These are phyloP conservation scores for Dichotomocladium elegans DNA, from an alignment of 371 early-diverging fungal species.

Conservation along the genomic window DNA sequence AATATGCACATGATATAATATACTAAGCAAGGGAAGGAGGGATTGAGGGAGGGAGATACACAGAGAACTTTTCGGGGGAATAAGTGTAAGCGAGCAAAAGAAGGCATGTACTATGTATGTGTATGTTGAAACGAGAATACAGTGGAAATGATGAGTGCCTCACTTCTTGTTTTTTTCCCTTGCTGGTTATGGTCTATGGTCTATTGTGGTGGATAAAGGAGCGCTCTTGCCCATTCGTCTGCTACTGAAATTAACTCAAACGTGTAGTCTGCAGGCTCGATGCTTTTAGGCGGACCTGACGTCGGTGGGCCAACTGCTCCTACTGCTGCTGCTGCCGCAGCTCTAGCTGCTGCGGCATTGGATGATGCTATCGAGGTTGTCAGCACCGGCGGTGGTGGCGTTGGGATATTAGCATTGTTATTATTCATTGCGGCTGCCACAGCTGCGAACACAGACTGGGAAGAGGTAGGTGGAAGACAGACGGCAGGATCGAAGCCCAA, in stretches of 20 bases:
- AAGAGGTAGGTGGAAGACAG: background rate
- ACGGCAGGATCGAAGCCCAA: background rate
- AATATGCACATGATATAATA: too few species aligned
- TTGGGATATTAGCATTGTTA: background rate
- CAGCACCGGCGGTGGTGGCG: too few species aligned
- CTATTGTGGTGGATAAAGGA: conserved; percentile 32
- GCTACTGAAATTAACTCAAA: conserved; percentile 49
- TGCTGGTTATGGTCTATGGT: too few species aligned
- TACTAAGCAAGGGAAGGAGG: too few species aligned
- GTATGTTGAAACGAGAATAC: too few species aligned
- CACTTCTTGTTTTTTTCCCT: too few species aligned
- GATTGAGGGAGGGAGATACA: too few species aligned
- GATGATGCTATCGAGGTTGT: background rate
- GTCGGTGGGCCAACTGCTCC: conserved; percentile 12
- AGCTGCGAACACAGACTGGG: background rate
- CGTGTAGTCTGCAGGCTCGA: conserved; percentile 49
- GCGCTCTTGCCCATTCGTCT: conserved; percentile 50
- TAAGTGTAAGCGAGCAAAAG: too few species aligned
- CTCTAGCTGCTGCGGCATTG: conserved; percentile 15
- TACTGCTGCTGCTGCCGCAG: conserved; percentile 25
- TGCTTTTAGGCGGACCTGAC: conserved; percentile 16
- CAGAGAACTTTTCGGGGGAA: too few species aligned
- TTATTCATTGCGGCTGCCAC: background rate
- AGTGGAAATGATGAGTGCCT: too few species aligned
- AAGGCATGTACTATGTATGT: too few species aligned